Conservation (phyloP, 345 rosid genomes). For the Viola odorata region DNA sequence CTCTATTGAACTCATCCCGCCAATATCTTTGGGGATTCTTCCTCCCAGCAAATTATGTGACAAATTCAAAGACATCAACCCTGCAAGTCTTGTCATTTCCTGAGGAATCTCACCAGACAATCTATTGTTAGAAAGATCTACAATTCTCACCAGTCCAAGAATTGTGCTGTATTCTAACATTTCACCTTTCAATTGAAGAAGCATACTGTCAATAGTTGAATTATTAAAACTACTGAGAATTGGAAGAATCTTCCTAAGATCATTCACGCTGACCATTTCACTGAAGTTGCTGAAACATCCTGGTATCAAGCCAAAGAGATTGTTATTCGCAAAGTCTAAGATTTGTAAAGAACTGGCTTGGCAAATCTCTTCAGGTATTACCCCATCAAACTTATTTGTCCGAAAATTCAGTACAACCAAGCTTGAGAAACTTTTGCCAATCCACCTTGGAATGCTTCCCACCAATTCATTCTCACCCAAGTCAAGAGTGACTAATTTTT, state of each 20-base stretch:
- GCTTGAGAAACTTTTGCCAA: not conserved
- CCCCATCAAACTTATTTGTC: slow-evolving; percentile 7
- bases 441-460: slow-evolving; percentile 8
- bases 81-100: slow-evolving; percentile 15
- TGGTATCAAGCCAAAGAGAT: not conserved
- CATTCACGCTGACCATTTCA: not conserved
- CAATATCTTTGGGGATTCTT: slow-evolving; percentile 16
- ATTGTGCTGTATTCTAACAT: not conserved
- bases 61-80: slow-evolving; percentile 19
- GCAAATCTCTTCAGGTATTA: not conserved
- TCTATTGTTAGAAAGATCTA: slow-evolving; percentile 21
- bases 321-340: slow-evolving; percentile 11
- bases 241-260: not conserved
- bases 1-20: slow-evolving; percentile 16
- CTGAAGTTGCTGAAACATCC: slow-evolving; percentile 4
- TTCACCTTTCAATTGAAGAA: slow-evolving; percentile 1
- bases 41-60: slow-evolving; percentile 11
- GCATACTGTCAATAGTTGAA: not conserved
- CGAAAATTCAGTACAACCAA: slow-evolving; percentile 6
- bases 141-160: slow-evolving; percentile 9
- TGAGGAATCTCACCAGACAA: slow-evolving; percentile 9
- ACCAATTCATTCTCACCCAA: slow-evolving; percentile 1
- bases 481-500: not conserved
- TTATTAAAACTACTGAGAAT: too few relatives aligned
- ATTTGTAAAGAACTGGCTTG: not conserved